Conservation (phyloP, 139 green algal genomes). For the Limnomonas spitsbergensis region DNA sequence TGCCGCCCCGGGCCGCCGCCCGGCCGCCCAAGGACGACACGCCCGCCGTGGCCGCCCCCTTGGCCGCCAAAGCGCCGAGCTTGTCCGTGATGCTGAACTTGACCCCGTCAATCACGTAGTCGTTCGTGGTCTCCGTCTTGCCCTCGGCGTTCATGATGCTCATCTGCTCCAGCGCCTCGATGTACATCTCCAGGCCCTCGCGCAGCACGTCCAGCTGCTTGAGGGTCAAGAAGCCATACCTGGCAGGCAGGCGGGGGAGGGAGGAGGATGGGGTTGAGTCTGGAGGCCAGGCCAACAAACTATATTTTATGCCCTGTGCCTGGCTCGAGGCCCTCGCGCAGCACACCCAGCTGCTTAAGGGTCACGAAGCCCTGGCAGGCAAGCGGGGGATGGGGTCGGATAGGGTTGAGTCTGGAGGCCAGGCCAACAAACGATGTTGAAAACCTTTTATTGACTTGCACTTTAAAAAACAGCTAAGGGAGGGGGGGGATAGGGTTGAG, state of each 20-base stretch:
- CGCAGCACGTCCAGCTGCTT: conserved; percentile 17
- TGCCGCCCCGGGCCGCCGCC: not conserved
- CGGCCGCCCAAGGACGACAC: not conserved
- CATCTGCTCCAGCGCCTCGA: conserved; percentile 38
- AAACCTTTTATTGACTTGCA: too few species aligned
- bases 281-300: too few species aligned
- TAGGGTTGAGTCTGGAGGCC: too few species aligned
- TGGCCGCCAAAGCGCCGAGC: not conserved
- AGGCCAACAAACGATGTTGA: too few species aligned
- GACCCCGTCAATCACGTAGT: conserved; percentile 23
- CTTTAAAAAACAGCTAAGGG: too few species aligned
- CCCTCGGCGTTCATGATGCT: conserved; percentile 33
- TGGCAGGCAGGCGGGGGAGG: not conserved
- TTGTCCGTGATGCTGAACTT: conserved; percentile 18
- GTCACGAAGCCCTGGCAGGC: too few species aligned
- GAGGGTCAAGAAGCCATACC: conserved; percentile 3
- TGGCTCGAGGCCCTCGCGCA: too few species aligned
- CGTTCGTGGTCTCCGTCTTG: not conserved
- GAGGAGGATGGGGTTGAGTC: not conserved
- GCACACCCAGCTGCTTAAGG: too few species aligned
- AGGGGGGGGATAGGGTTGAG: too few species aligned
- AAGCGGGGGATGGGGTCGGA: too few species aligned
- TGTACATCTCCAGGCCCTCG: conserved; percentile 32
- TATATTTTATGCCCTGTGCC: too few species aligned
- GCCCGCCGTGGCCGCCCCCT: not conserved